phyloP scores from a whole-genome alignment of 2,329 filamentous ascomycete species.

The Dryadomyces quercivorus region DNA sequence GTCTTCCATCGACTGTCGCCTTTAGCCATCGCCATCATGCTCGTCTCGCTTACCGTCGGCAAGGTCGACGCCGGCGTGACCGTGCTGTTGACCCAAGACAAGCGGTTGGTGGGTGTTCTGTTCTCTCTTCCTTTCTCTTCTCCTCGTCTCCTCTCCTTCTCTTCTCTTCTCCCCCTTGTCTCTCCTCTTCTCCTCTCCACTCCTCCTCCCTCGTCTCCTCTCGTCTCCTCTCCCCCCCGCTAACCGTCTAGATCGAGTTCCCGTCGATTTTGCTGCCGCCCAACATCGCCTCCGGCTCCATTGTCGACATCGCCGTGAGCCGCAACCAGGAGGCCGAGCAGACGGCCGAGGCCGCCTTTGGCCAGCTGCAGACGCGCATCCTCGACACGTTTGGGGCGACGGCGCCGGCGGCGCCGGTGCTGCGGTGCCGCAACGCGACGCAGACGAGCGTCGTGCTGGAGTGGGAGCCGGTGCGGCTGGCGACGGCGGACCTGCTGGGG shows the following conservation, averaged over 20 bases:
- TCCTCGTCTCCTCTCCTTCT: too few species aligned
- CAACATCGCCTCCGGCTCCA: constrained; percentile 90
- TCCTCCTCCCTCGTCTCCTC: neutral
- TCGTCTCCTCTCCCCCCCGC: neutral
- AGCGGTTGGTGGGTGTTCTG: constrained; percentile 62
- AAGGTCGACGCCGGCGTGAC: constrained; percentile 99
- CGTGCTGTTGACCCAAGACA: constrained; percentile 91
- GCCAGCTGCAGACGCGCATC: constrained; percentile 79
- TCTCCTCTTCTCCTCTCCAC: neutral
- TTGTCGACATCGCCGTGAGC: constrained; percentile 92
- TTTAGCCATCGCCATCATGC: constrained; percentile 43
- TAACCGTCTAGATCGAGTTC: constrained; percentile 71
- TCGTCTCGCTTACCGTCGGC: constrained; percentile 95
- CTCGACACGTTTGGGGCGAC: constrained; percentile 72
- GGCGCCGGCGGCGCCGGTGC: constrained; percentile 62
- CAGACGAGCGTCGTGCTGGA: constrained; percentile 97
- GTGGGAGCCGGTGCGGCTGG: constrained; percentile 91
- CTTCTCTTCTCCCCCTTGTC: neutral
- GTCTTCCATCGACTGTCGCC: neutral
- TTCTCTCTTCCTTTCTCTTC: neutral
- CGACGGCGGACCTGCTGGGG: constrained; percentile 81
- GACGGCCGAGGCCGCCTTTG: constrained; percentile 63
- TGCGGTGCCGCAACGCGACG: constrained; percentile 92
- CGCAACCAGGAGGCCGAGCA: constrained; percentile 74
- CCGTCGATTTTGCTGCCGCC: constrained; percentile 92